These are phyloP conservation scores for Eucalyptus grandis DNA, from an alignment of 345 rosid species.

Conservation along the genomic window DNA sequence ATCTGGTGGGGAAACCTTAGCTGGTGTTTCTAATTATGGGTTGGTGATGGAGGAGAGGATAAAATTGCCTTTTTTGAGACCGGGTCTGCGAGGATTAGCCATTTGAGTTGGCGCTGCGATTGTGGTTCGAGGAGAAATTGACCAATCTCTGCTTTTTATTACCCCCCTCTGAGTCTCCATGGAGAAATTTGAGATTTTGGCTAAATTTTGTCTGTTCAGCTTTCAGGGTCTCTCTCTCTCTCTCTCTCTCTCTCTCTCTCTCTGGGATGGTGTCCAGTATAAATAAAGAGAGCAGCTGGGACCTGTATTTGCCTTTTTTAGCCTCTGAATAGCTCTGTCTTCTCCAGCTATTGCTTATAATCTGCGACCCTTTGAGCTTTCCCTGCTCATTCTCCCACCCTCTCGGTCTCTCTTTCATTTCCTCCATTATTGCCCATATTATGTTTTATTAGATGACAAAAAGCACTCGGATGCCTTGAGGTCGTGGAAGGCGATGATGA, in stretches of 20 bases:
- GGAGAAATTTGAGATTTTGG: not conserved
- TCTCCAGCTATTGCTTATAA: not conserved
- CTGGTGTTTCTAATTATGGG: not conserved
- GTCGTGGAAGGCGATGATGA: not conserved
- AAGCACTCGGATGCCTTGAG: not conserved
- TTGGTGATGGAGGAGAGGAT: not conserved
- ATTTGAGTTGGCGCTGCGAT: not conserved
- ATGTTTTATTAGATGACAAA: not conserved
- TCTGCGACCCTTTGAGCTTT: not conserved
- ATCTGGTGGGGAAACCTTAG: not conserved
- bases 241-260: not conserved
- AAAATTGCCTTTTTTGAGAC: not conserved
- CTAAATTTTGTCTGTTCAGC: not conserved
- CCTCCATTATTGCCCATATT: not conserved
- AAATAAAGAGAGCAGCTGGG: not conserved
- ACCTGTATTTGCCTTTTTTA: not conserved
- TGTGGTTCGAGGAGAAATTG: not conserved
- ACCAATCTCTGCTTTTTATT: not conserved
- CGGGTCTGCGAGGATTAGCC: not conserved
- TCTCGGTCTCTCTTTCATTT: not conserved
- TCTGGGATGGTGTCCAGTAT: not conserved
- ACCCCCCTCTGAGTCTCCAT: not conserved
- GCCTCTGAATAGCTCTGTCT: not conserved
- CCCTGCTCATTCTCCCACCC: not conserved
- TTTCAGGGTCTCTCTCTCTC: not conserved